Conservation (phyloP, 345 rosid species). For the Citrus sinensis region DVS_A1.0 CM039165.1:29006001-29006500, state of each 20-base stretch:
- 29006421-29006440: conserved; percentile 62
- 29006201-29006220: conserved; percentile 70
- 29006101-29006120: conserved; percentile 97
- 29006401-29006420: conserved; percentile 99
- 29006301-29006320: neutral
- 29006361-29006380: neutral
- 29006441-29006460: conserved; percentile 92
- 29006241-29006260: neutral
- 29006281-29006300: neutral
- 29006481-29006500: neutral
- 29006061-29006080: neutral
- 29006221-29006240: conserved; percentile 79
- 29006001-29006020: neutral
- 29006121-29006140: conserved; percentile 95
- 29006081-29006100: neutral
- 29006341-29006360: neutral
- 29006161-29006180: conserved; percentile 77
- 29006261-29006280: neutral
- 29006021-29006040: neutral
- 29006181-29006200: conserved; percentile 99
- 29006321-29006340: neutral
- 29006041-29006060: neutral
- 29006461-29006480: conserved; percentile 95
- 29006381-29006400: neutral
- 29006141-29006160: conserved; percentile 69